Evolutionary conservation across 805 yeast genomes (phyloP).

Genomic region (Nakazawaea molendinolei): DNA sequence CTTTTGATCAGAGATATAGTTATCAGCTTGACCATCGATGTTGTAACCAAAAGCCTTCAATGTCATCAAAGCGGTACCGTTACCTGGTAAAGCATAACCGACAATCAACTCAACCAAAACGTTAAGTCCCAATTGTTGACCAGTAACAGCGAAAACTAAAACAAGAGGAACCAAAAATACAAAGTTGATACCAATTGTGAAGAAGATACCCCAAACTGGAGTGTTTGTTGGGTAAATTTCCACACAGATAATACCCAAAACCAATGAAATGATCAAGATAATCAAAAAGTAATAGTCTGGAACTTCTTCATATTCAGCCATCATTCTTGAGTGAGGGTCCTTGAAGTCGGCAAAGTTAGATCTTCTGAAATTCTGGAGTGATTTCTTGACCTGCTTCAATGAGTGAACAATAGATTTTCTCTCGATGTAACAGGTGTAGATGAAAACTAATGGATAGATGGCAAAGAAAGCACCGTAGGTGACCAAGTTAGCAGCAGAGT

Average conservation of each 20-base stretch:
- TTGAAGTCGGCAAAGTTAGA: constrained; percentile 22
- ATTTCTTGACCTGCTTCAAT: constrained; percentile 27
- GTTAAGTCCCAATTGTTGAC: constrained; percentile 39
- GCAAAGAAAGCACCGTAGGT: constrained; percentile 52
- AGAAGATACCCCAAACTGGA: constrained; percentile 56
- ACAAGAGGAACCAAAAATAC: constrained; percentile 46
- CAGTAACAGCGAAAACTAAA: constrained; percentile 42
- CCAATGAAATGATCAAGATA: constrained; percentile 27
- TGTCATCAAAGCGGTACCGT: constrained; percentile 46
- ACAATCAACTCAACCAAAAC: constrained; percentile 50
- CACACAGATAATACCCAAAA: constrained; percentile 29
- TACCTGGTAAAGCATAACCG: constrained; percentile 51
- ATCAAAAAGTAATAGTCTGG: constrained; percentile 42
- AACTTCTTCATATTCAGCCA: constrained; percentile 51
- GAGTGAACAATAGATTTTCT: constrained; percentile 35
- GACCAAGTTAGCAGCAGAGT: constrained; percentile 55
- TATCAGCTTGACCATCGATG: constrained; percentile 59
- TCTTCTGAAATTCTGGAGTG: constrained; percentile 18
- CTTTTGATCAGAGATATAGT: constrained; percentile 49
- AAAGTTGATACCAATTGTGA: constrained; percentile 42
- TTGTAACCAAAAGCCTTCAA: constrained; percentile 49
- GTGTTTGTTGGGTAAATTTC: constrained; percentile 41
- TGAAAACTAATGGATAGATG: constrained; percentile 47
- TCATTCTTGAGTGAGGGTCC: constrained; percentile 54
- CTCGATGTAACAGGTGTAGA: constrained; percentile 41